Evolutionary conservation across 495 filamentous ascomycete species (phyloP).

Genomic region (Penicillium atrosanguineum): DNA sequence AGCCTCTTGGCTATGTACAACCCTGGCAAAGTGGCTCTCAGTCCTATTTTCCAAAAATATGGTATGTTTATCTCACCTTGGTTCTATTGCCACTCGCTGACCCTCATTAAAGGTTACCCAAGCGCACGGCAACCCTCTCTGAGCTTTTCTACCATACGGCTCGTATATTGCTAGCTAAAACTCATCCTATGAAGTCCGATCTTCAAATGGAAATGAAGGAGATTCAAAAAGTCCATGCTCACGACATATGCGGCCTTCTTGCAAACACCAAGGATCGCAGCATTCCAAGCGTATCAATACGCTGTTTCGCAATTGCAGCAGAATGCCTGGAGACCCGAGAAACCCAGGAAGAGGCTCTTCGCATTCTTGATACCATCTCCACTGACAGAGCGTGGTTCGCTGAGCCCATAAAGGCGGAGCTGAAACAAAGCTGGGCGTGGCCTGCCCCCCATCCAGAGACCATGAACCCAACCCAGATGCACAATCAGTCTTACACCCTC

Average conservation of each 20-base stretch:
- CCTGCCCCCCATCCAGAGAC: slow-evolving; percentile 32
- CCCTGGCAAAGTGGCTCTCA: slow-evolving; percentile 64
- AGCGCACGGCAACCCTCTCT: slow-evolving; percentile 74
- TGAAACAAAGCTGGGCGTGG: slow-evolving; percentile 81
- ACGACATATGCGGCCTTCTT: slow-evolving; percentile 82
- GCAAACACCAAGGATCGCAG: slow-evolving; percentile 80
- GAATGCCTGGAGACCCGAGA: slow-evolving; percentile 63
- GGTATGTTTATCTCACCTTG: slow-evolving; percentile 50
- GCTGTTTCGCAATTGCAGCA: slow-evolving; percentile 76
- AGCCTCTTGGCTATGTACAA: slow-evolving; percentile 73
- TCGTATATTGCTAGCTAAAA: slow-evolving; percentile 75
- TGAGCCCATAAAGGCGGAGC: slow-evolving; percentile 61
- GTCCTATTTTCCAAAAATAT: slow-evolving; percentile 84
- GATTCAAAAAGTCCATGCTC: slow-evolving; percentile 67
- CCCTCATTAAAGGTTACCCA: slow-evolving; percentile 62
- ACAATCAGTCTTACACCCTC: slow-evolving; percentile 20
- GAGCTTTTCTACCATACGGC: slow-evolving; percentile 90
- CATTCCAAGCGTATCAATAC: slow-evolving; percentile 71
- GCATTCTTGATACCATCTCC: slow-evolving; percentile 71
- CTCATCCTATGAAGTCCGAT: slow-evolving; percentile 64
- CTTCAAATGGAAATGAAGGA: slow-evolving; percentile 59
- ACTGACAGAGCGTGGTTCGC: slow-evolving; percentile 77
- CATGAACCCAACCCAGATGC: slow-evolving; percentile 22
- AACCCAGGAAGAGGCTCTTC: slow-evolving; percentile 82
- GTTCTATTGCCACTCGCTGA: not conserved